Base-by-base conservation (phyloP, 371 early-diverging fungal genomes). In the Mucor indicus region DNA sequence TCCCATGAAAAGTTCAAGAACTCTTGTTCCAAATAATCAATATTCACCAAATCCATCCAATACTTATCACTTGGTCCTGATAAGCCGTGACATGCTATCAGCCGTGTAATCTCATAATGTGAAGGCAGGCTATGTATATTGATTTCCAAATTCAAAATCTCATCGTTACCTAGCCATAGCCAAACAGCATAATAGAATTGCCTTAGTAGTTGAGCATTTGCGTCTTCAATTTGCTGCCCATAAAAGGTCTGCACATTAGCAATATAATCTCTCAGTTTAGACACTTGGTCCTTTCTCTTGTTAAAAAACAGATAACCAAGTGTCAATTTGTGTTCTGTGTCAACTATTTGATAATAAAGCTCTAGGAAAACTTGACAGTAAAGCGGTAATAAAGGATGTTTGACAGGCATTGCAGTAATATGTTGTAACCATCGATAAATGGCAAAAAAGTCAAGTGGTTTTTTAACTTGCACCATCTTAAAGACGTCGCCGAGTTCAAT, bases 401-500 rank as follows among this genome's bases (percentile, higher is more conserved):
- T 58, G n/a, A 58, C 42, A 1, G 80, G 80, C 3, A 74, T 55
- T 0, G 70, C 60, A 13, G 81, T 41, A 2, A 81, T 62, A 42
- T 81, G 82, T n/a, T 77, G 74, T 6, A 72, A 62, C 78, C 76
- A 79, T 7, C 83, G 76, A 70, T 80, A 88, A 15, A 84, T 77
- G 7, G 67, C 35, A 44, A 83, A 75, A 43, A 68, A 75, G n/a
- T 33, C 35, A 13, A 33, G 9, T 4, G 35, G 35, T 13, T 33
- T 33, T 15, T 33, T 5, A 9, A 4, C n/a, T 9, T 7, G 13
- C 4, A 15, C n/a, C n/a, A 11, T 7, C n/a, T 33, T 33, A 33
- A 76, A 50, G 2, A 68, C 44, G 1, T 55, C 11, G n/a, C 37
- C 42, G 9, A 76, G 55, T 29, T 72, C 75, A 16, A 58, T 16